These are phyloP conservation scores for Chrysochromulina parva DNA, from an alignment of 78 protist genomes.

Conservation along the genomic window DNA sequence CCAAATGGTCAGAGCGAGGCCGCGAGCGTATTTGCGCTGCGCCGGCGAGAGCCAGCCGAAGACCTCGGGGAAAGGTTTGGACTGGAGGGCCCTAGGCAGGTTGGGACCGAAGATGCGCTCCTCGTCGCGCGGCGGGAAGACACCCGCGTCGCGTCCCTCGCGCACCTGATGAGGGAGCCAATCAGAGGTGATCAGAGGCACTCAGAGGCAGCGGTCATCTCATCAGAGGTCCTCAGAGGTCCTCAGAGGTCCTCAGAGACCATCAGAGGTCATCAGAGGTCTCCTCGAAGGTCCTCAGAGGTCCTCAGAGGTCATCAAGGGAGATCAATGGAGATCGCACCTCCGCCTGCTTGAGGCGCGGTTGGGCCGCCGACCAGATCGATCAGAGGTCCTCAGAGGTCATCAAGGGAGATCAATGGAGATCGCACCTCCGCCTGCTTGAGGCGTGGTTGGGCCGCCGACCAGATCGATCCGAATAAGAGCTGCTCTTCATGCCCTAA, in stretches of 20 bases:
- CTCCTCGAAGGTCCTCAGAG: no score
- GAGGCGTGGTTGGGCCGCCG: not conserved
- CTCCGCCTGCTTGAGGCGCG: not conserved
- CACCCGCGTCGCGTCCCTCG: not conserved
- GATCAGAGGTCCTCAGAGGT: no score
- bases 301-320: no score
- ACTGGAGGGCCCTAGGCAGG: not conserved
- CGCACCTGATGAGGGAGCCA: not conserved
- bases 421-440: no score
- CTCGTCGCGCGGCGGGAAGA: constrained; percentile 20
- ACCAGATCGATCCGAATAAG: not conserved
- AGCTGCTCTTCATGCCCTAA: not conserved
- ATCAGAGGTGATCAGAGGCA: no score
- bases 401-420: no score
- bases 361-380: not conserved
- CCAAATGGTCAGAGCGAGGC: not conserved
- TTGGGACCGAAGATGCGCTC: not conserved
- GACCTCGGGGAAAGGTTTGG: not conserved
- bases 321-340: no score
- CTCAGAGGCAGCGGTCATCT: not conserved
- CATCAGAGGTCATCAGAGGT: no score
- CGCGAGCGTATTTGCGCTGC: not conserved
- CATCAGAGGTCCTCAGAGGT: not conserved
- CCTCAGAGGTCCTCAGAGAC: no score
- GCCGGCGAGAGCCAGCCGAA: not conserved